These are phyloP conservation scores for Xylaria sp. DNA, from an alignment of 2,329 filamentous ascomycete genomes.

Conservation along the genomic window DNA sequence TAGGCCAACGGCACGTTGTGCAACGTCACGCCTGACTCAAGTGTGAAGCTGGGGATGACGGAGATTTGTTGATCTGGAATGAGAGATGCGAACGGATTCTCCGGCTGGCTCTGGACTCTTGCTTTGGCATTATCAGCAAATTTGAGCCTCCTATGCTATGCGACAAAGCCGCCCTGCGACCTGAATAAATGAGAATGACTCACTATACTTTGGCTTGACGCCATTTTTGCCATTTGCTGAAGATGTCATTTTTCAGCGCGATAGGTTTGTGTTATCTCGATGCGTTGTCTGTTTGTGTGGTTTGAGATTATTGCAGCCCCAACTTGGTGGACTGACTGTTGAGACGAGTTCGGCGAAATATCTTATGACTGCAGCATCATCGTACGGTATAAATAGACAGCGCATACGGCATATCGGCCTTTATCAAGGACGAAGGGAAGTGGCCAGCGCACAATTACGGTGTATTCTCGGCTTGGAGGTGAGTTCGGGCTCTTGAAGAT, in stretches of 20 bases:
- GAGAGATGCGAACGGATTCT: slow-evolving; percentile 87
- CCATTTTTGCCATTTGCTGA: slow-evolving; percentile 24
- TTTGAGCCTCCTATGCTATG: not conserved
- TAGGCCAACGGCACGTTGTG: slow-evolving; percentile 76
- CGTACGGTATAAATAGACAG: slow-evolving; percentile 3
- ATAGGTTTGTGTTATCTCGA: not conserved
- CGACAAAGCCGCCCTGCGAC: not conserved
- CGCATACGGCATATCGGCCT: not conserved
- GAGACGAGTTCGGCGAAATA: not conserved
- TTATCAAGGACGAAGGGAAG: not conserved
- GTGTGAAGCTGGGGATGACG: slow-evolving; percentile 84
- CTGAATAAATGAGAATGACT: slow-evolving; percentile 31
- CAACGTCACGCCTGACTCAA: slow-evolving; percentile 88
- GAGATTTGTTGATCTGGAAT: slow-evolving; percentile 90
- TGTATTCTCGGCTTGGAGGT: slow-evolving; percentile 23
- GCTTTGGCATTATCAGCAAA: slow-evolving; percentile 68
- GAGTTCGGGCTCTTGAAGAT: not conserved
- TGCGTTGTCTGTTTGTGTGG: not conserved
- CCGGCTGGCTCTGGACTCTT: slow-evolving; percentile 73
- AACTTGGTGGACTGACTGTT: not conserved
- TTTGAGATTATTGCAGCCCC: not conserved
- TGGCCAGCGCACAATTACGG: not conserved
- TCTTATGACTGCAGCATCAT: slow-evolving; percentile 7
- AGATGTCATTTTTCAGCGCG: slow-evolving; percentile 33
- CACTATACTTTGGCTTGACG: slow-evolving; percentile 42